phyloP scores from a whole-genome alignment of 2,329 filamentous ascomycete species.

The Emergomyces orientalis region DNA sequence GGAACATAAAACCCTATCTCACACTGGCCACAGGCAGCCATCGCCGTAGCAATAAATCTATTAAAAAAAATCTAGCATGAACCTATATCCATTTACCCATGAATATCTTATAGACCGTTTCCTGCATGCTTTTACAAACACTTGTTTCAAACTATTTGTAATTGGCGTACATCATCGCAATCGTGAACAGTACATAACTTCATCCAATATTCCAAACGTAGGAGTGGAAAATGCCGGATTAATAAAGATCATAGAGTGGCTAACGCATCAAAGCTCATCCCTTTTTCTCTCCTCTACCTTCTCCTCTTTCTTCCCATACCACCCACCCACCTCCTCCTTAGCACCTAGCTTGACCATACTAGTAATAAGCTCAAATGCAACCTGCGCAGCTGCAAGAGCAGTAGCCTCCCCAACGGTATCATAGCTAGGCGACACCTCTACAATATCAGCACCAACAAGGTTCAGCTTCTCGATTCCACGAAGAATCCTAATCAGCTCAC shows the following conservation, averaged over 20 bases:
- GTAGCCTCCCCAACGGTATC: constrained; percentile 73
- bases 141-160: no score
- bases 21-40: no score
- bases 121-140: no score
- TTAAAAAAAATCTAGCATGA: no score
- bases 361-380: constrained; percentile 77
- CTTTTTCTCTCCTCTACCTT: constrained; percentile 13
- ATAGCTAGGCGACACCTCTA: constrained; percentile 80
- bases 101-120: no score
- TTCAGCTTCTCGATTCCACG: constrained; percentile 72
- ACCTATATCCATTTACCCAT: no score
- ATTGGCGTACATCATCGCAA: no score
- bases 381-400: constrained; percentile 71
- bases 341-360: constrained; percentile 41
- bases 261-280: constrained; percentile 21
- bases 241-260: neutral
- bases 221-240: neutral
- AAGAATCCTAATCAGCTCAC: constrained; percentile 76
- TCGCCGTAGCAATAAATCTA: no score
- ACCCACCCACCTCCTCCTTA: constrained; percentile 30
- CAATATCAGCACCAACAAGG: constrained; percentile 79
- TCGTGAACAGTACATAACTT: neutral
- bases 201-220: neutral
- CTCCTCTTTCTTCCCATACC: constrained; percentile 29
- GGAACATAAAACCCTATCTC: no score